Evolutionary conservation across 2,329 filamentous ascomycete species (phyloP).

Genomic region (Xenoacremonium recifei): DNA sequence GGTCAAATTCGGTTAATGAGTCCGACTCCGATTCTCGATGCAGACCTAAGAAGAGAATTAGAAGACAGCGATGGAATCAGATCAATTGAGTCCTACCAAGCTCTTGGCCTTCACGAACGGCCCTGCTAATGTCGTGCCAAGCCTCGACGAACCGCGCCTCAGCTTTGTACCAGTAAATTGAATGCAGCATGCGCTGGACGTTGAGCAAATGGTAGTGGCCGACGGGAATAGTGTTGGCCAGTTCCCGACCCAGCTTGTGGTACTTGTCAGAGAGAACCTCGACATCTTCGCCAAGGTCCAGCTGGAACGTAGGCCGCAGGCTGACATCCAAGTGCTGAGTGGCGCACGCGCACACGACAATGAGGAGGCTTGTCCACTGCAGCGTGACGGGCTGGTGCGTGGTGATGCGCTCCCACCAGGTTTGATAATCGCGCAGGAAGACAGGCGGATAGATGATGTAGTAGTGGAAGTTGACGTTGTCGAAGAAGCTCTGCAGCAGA

Average conservation of each 20-base stretch:
- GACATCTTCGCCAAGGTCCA: slow-evolving; percentile 25
- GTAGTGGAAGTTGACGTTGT: slow-evolving; percentile 36
- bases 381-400: slow-evolving; percentile 27
- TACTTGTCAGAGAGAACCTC: slow-evolving; percentile 29
- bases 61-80: neutral
- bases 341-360: slow-evolving; percentile 37
- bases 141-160: slow-evolving; percentile 33
- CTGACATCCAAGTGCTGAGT: slow-evolving; percentile 30
- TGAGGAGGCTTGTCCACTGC: slow-evolving; percentile 35
- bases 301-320: slow-evolving; percentile 27
- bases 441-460: slow-evolving; percentile 35
- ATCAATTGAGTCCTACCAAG: slow-evolving; percentile 19
- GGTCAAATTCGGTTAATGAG: slow-evolving; percentile 30
- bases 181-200: slow-evolving; percentile 34
- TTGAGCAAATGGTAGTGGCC: slow-evolving; percentile 31
- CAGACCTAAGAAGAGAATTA: slow-evolving; percentile 21
- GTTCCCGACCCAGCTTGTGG: slow-evolving; percentile 30
- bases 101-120: slow-evolving; percentile 33
- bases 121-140: slow-evolving; percentile 33
- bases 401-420: slow-evolving; percentile 31
- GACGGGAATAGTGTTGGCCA: slow-evolving; percentile 30
- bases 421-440: slow-evolving; percentile 33
- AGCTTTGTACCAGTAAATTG: slow-evolving; percentile 35
- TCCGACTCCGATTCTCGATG: slow-evolving; percentile 26
- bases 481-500: slow-evolving; percentile 35